Evolutionary conservation across 1,284 basidiomycete genomes (phyloP).

Genomic region (Boletus semigastroideus): DNA sequence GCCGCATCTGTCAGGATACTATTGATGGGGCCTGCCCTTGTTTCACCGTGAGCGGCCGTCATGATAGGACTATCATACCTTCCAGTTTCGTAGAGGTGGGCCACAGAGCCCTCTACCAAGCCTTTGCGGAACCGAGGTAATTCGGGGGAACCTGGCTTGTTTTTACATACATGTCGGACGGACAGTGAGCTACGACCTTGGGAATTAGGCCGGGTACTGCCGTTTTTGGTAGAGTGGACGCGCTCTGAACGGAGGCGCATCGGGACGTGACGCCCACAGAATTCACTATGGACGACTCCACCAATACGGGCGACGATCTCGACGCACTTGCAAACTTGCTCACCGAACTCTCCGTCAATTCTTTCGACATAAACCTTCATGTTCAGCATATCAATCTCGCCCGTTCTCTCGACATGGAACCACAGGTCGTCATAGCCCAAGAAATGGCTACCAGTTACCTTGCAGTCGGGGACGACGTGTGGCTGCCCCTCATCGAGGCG

Average conservation of each 20-base stretch:
- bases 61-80: neutral
- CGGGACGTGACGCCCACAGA: too few species aligned
- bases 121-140: neutral
- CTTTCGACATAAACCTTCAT: slow-evolving; percentile 62
- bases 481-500: slow-evolving; percentile 60
- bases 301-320: slow-evolving; percentile 43
- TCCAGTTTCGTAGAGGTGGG: neutral
- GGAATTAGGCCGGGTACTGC: neutral
- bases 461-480: slow-evolving; percentile 65
- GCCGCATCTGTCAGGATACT: neutral
- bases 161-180: too few species aligned
- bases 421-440: slow-evolving; percentile 57
- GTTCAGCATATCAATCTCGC: slow-evolving; percentile 62
- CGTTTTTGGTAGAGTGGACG: neutral
- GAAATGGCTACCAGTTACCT: slow-evolving; percentile 65
- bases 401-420: slow-evolving; percentile 52
- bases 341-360: slow-evolving; percentile 53
- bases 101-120: neutral
- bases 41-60: neutral
- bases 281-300: slow-evolving; percentile 22
- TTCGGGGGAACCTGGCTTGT: neutral
- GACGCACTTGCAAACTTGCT: slow-evolving; percentile 63
- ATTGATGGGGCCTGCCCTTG: neutral
- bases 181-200: too few species aligned
- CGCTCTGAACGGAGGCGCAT: too few species aligned